Percentiles rank a stretch among this genome's conserved stretches.
phyloP scores from a whole-genome alignment of 2,329 filamentous ascomycete species.

The Talaromyces marneffei region DNA sequence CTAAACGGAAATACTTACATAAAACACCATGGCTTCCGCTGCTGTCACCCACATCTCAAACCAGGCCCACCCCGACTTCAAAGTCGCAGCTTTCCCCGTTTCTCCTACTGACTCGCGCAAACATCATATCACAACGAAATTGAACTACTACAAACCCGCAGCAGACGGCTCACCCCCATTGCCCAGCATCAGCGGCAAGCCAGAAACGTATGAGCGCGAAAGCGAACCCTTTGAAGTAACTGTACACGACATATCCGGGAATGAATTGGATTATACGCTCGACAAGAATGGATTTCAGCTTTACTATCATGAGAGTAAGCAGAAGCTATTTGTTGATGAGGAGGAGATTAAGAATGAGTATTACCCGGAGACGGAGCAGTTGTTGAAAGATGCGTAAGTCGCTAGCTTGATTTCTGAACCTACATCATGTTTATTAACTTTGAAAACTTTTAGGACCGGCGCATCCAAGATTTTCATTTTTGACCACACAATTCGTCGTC shows the following conservation, averaged over 20 bases:
- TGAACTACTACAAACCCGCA: constrained; percentile 45
- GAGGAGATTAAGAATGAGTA: constrained; percentile 38
- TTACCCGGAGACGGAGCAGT: constrained; percentile 44
- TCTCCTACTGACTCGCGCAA: constrained; percentile 20
- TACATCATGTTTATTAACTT: background rate
- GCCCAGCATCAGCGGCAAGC: constrained; percentile 30
- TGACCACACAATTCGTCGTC: constrained; percentile 46
- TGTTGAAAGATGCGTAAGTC: constrained; percentile 38
- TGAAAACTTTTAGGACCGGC: constrained; percentile 29
- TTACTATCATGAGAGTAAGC: constrained; percentile 35
- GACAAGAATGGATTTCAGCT: constrained; percentile 45
- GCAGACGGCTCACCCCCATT: constrained; percentile 40
- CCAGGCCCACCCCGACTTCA: constrained; percentile 10
- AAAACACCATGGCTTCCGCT: constrained; percentile 26
- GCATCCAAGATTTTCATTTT: constrained; percentile 45
- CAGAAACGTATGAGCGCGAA: constrained; percentile 40
- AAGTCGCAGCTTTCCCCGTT: constrained; percentile 13
- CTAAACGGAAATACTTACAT: background rate
- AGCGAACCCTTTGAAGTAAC: constrained; percentile 34
- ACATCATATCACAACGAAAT: constrained; percentile 37
- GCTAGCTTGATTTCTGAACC: background rate
- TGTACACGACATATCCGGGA: constrained; percentile 40
- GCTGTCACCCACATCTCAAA: constrained; percentile 22
- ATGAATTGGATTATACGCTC: constrained; percentile 39
- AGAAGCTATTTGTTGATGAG: constrained; percentile 38